Evolutionary conservation across 169 alveolate genomes (phyloP), one percentile per base, ranked within the genome.

Genomic region (Eimeria necatrix): DNA sequence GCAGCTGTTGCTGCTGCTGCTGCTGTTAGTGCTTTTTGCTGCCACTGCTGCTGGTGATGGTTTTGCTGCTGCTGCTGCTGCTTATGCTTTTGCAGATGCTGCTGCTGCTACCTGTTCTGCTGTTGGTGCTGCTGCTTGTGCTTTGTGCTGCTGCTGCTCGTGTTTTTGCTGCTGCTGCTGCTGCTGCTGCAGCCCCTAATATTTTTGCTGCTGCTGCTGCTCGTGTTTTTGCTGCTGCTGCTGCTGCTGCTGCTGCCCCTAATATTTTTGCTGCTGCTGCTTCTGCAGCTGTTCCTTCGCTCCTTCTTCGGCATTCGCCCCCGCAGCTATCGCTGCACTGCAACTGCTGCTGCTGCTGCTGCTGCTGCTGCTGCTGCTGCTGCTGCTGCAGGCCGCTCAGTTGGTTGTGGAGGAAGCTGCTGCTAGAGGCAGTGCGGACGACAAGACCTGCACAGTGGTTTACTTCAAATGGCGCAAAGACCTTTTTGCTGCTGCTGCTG

Each of bases 391-490:
- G 96, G 96, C 94, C 0, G 46, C 96, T 26, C 90, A 68, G 80
- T 26, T 71, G 64, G 90, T 93, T 68, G 73, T 93, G 24, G 91
- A 93, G 22, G 96, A 93, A 26, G 96, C 96, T 4, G 88, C 51
- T 32, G 64, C 59, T 26, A 71, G 96, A 14, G 94, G 94, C 4
- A 60, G 93, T 7, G 64, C 12, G 12, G 96, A 93, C 81, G 96
- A 93, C 81, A 93, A 93, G 24, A 93, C 96, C 20, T 93, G 96
- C 92, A 87, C 94, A 5, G 96, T 93, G 22, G 52, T 93, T 22
- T 93, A 52, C 26, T 93, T 93, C 56, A 73, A 32, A 18, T 93
- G 96, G 96, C 18, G 86, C 18, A 70, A 64, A 26, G 94, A 89
- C 20, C 78, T 76, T 7, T 89, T 89, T 73, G 52, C 86, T 1